Evolutionary conservation across 176 grass and related monocot species (phyloP).

Genomic region (Neostapfia colusana): DNA sequence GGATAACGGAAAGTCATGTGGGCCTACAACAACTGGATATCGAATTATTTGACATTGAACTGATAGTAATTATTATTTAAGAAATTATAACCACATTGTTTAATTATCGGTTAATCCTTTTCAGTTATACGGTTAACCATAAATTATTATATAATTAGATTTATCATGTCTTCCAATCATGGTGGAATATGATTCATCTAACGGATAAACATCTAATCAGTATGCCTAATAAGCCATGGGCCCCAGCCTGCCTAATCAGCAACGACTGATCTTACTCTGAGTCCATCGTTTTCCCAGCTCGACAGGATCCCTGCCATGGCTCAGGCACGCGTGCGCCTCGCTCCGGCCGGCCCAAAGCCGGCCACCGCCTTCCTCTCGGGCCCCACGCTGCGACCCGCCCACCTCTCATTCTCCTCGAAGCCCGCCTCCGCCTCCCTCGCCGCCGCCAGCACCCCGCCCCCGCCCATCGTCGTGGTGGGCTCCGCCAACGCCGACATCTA

Average conservation of each 20-base stretch:
- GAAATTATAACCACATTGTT: too few species aligned
- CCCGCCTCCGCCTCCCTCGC: slow-evolving; percentile 11
- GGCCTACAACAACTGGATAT: too few species aligned
- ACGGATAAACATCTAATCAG: neutral
- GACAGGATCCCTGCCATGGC: slow-evolving; percentile 25
- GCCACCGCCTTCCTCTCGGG: slow-evolving; percentile 33
- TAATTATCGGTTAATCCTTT: too few species aligned
- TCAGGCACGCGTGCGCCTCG: slow-evolving; percentile 37
- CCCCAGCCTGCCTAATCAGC: neutral
- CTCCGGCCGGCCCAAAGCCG: slow-evolving; percentile 21
- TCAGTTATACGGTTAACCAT: too few species aligned
- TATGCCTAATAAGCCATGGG: neutral
- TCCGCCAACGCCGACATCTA: slow-evolving; percentile 99
- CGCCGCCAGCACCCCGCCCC: slow-evolving; percentile 27
- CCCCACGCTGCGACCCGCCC: slow-evolving; percentile 7
- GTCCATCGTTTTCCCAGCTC: neutral
- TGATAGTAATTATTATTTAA: too few species aligned
- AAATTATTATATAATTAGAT: too few species aligned
- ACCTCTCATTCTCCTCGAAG: slow-evolving; percentile 48
- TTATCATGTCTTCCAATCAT: too few species aligned
- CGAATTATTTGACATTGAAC: too few species aligned
- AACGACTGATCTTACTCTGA: slow-evolving; percentile 2
- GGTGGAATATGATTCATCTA: too few species aligned
- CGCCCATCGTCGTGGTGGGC: slow-evolving; percentile 79
- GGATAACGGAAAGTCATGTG: too few species aligned